Conservation (phyloP, 345 rosid genomes). For the Eucalyptus shirleyi region DNA sequence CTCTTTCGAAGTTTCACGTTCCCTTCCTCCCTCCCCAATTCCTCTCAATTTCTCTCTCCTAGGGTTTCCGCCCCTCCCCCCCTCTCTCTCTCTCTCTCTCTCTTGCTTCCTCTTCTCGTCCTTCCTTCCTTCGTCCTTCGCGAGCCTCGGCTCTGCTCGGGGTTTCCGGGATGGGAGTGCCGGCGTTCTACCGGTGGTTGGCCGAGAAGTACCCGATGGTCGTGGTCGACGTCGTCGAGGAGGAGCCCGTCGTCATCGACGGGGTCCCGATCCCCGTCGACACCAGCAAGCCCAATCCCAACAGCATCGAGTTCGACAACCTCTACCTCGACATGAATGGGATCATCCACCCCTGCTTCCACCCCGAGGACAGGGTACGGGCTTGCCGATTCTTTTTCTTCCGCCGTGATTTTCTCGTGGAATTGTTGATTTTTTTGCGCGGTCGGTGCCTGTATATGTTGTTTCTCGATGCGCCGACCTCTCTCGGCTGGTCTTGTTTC, state of each 20-base stretch:
- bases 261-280: constrained; percentile 67
- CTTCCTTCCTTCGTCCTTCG: background rate
- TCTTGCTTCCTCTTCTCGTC: background rate
- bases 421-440: background rate
- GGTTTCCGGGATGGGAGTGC: constrained; percentile 61
- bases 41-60: background rate
- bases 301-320: constrained; percentile 73
- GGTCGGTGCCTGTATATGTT: background rate
- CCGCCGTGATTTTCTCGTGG: background rate
- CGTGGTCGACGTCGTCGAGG: constrained; percentile 77
- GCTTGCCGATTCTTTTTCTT: background rate
- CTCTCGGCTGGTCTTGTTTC: background rate
- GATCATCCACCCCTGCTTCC: constrained; percentile 97
- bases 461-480: background rate
- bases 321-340: constrained; percentile 98
- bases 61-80: background rate
- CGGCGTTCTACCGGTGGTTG: constrained; percentile 89
- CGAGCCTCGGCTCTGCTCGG: background rate
- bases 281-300: constrained; percentile 76
- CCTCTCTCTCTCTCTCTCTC: background rate
- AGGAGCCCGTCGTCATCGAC: constrained; percentile 53
- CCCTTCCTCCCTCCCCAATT: background rate
- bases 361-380: constrained; percentile 82
- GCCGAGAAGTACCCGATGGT: constrained; percentile 80
- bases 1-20: background rate